A percentile compares a stretch with the other conserved stretches of the same genome.
These are phyloP conservation scores for Elsinoe perseae DNA, from an alignment of 2,329 filamentous ascomycete species.

Conservation along the genomic window DNA sequence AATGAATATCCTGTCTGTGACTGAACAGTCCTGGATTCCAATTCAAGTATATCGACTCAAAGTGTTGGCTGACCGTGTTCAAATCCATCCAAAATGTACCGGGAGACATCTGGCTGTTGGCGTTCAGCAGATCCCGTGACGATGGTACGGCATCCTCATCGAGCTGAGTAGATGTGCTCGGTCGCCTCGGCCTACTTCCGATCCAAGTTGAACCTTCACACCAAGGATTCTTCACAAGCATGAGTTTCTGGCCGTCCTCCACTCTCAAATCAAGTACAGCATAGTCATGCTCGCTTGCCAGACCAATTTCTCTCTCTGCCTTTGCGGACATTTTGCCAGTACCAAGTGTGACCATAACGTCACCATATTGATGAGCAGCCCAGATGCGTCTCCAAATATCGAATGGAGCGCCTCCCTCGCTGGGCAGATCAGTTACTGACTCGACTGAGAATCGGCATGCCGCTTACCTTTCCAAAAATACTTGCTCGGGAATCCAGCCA, in stretches of 20 bases:
- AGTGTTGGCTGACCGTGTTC: constrained; percentile 80
- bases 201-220: constrained; percentile 71
- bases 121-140: constrained; percentile 31
- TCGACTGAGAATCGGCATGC: neutral
- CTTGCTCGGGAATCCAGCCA: constrained; percentile 93
- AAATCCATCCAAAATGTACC: constrained; percentile 94
- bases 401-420: constrained; percentile 69
- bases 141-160: constrained; percentile 26
- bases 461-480: constrained; percentile 69
- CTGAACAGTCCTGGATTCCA: constrained; percentile 87
- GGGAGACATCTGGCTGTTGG: constrained; percentile 40
- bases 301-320: constrained; percentile 71
- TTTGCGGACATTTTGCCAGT: constrained; percentile 71
- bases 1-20: constrained; percentile 80
- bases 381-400: constrained; percentile 71
- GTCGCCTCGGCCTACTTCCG: constrained; percentile 34
- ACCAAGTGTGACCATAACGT: constrained; percentile 82
- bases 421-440: constrained; percentile 26
- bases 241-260: constrained; percentile 52
- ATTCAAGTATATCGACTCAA: constrained; percentile 93
- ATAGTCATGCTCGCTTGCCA: constrained; percentile 90
- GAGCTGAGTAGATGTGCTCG: neutral
- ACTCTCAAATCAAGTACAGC: constrained; percentile 75
- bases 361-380: constrained; percentile 64
- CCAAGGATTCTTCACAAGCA: constrained; percentile 96